Evolutionary conservation across 306 rosid genomes (phyloP), one percentile per base, ranked within the genome.

Genomic region (Quercus ilex): DNA sequence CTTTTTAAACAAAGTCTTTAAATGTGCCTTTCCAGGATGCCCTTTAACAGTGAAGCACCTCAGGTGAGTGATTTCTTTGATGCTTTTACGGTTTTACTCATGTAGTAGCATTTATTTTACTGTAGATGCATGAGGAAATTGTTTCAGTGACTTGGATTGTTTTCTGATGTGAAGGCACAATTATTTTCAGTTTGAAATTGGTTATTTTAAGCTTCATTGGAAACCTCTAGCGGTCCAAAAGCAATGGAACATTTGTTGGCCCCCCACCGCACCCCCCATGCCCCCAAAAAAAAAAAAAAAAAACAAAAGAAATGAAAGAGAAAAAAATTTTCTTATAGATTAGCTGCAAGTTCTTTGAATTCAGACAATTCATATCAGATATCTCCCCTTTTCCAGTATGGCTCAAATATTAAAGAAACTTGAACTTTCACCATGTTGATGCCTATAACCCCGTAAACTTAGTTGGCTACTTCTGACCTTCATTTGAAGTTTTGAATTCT

Each of bases 1-100:
- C 65, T 67, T 43, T 26, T 3, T 11, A n/a, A 73, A 15, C 17
- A 74, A 64, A 75, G 60, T 46, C 71, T 53, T 46, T 71, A 41
- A 28, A 31, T 80, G 49, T 79, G 68, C 68, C 30, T 80, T 89
- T 86, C 62, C 90, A 95, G 99, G 90, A 74, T 92, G 74, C 90
- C 94, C 68, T 83, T 85, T 73, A 79, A 69, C 72, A 73, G 91
- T 62, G 92, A 85, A 81, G 78, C 89, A 38, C 51, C 92, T 86
- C 88, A 90, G 96, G 98, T 91, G 79, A 83, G 89, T 69, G 35
- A 55, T 68, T 57, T 43, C 46, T 73, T 26, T n/a, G 64, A 43
- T 79, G 53, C 63, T 21, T 63, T 41, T 59, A 49, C 17, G 53
- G 57, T 21, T 63, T 41, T 59, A 49, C 13, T 55, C 26, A 46